Evolutionary conservation across 768 basidiomycete species (phyloP), one percentile per base, ranked within the genome.

Genomic region (Amanita brunnescens): DNA sequence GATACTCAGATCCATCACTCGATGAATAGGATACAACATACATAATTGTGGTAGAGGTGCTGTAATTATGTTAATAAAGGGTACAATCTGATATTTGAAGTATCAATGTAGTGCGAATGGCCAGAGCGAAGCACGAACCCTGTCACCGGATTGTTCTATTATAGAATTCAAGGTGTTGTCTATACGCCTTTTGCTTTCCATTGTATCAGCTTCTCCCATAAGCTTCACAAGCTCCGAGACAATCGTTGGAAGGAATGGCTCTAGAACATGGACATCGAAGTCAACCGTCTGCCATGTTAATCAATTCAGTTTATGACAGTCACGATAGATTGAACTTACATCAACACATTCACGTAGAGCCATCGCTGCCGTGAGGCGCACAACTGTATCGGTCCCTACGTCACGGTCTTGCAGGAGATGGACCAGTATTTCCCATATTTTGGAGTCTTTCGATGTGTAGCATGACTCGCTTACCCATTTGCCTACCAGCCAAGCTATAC

Each of bases 401-500:
- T 81, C 76, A 39, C 79, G 77, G 55, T 87, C 83, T 54, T 75
- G 73, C 44, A 97, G 64, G 20, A 97, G 76, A 61, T 89, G 81
- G 6, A 87, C 71, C 0, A 97, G 72, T 26, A 92, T 75, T 55
- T 89, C 78, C 91, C 92, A 97, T 24, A 93, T 70, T 48, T 74
- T 67, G 2, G 79, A 70, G 54, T 85, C 80, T 41, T 79, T 78
- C 1, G 80, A 73, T 12, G 76, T 70, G 16, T 76, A 66, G 55
- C 81, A 81, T 52, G 78, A 75, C 42, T 91, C 86, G 12, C 79
- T 71, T 30, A 91, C 75, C 87, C 91, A 92, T 73, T 84, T 87
- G 21, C 94, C 93, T 41, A 97, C 77, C 3, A 97, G 70, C 92
- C 93, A 96, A 1, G 94, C 92, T 56, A 97, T 87, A 29, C 94